Evolutionary conservation across 345 rosid genomes (phyloP), one percentile per base, ranked within the genome.

Genomic region (Nasturtium officinale): DNA sequence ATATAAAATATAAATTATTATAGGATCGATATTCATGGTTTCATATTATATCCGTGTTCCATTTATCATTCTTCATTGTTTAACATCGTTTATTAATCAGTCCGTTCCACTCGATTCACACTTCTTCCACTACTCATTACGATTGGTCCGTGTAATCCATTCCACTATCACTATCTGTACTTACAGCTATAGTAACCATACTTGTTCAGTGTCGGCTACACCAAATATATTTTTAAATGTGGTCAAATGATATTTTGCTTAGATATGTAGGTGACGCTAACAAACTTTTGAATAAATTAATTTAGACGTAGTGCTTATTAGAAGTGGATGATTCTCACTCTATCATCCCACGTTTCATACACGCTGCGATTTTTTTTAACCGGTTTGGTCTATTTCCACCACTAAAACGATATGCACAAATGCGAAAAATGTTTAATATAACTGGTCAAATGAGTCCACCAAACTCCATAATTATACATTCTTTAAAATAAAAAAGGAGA

Each of bases 291-390:
- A 69, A 57, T 69, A 69, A 30, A 57, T 55, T 6, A 43, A 69
- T 13, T 45, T 30, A 2, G 45, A 43, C 21, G 8, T 11, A 20
- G 12, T 69, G 71, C 65, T 47, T 55, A n/a, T 8, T 35, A 17
- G 5, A 35, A 56, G 43, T 57, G 78, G 72, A 66, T 7, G 20
- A 7, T 48, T 26, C n/a, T 60, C 47, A 75, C n/a, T 59, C 28
- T 67, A 60, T 53, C 62, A 21, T 60, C 73, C 61, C 73, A 67
- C 74, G 74, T 67, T 75, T 60, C 56, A 40, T 60, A 75, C 74
- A 51, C 74, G 61, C 62, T 62, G 45, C 46, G 0, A 55, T 38
- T 3, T 48, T 7, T 32, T 6, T 5, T 23, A 17, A 28, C 59
- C 26, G 33, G 42, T 51, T 65, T 65, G 77, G 72, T 47, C 48